Base-by-base conservation (phyloP, 768 basidiomycete species). In the Termitomyces sp. region DNA sequence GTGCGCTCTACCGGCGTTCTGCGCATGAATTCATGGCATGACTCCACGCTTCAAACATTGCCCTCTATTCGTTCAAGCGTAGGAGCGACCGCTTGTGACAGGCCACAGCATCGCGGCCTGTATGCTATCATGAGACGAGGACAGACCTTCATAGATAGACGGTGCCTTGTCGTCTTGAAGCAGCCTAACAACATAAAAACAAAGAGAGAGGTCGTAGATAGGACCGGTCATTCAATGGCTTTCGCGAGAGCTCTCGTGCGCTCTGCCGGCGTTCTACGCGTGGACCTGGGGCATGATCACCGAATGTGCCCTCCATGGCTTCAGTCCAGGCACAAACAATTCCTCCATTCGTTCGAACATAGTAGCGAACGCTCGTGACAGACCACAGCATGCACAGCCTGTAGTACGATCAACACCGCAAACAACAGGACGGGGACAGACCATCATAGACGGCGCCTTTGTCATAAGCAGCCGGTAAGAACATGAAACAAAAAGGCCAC, bases 211-310 rank as follows among this genome's bases (percentile, higher is more conserved):
- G 24, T 62, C 51, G 62, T 51, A 28, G 44, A 62, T 56, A 58
- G 41, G 55, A 41, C 42, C 53, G 47, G 44, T 61, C 58, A 29
- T 54, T 54, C 37, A 57, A 59, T 16, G 54, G 31, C 33, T 64
- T 60, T 51, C n/a, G 45, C n/a, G 52, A 52, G n/a, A 22, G 4
- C 29, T 3, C 29, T 57, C 58, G 37, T 50, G 28, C 12, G 36
- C 33, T 39, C 58, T 54, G 13, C 51, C 44, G 9, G 54, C 54
- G 22, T 65, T 63, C 29, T 58, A 58, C 49, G 67, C 64, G 20
- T 63, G 62, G 4, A 69, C n/a, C n/a, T n/a, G n/a, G n/a, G n/a
- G n/a, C n/a, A n/a, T n/a, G n/a, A n/a, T n/a, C n/a, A n/a, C n/a
- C n/a, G n/a, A n/a, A n/a, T n/a, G n/a, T n/a, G n/a, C n/a, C n/a